Conservation (phyloP, 2,329 filamentous ascomycete genomes). For the Xylariaceae sp. region DNA sequence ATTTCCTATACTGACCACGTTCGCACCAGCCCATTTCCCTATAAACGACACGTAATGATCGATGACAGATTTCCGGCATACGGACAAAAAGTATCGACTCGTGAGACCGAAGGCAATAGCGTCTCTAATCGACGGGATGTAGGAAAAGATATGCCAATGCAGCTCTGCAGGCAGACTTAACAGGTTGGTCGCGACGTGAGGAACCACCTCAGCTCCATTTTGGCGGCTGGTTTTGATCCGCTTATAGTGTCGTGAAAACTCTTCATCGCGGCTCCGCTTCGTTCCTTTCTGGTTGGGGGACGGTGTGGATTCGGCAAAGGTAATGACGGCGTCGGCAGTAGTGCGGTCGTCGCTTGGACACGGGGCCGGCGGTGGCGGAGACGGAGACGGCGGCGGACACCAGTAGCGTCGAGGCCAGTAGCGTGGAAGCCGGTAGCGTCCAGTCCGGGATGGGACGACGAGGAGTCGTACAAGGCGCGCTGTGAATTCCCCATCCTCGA, state of each 20-base stretch:
- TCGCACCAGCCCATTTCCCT: constrained; percentile 28
- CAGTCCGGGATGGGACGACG: too few relatives aligned
- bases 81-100: constrained; percentile 10
- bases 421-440: too few relatives aligned
- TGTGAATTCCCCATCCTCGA: too few relatives aligned
- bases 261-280: too few relatives aligned
- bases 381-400: too few relatives aligned
- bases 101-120: constrained; percentile 9
- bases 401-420: too few relatives aligned
- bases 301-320: too few relatives aligned
- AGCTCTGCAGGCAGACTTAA: constrained; percentile 13
- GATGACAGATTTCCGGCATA: constrained; percentile 2
- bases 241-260: not conserved
- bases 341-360: too few relatives aligned
- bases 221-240: not conserved
- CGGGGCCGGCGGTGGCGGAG: too few relatives aligned
- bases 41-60: constrained; percentile 21
- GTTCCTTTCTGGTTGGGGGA: too few relatives aligned
- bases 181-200: not conserved
- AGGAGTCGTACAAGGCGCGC: too few relatives aligned
- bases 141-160: constrained; percentile 11
- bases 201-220: not conserved
- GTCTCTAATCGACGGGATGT: constrained; percentile 4
- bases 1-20: constrained; percentile 27
- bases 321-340: too few relatives aligned